Percentiles rank a stretch among this genome's conserved stretches.
These are phyloP conservation scores for Melaleuca quinquenervia DNA, from an alignment of 345 rosid species.

Conservation along the genomic window DNA sequence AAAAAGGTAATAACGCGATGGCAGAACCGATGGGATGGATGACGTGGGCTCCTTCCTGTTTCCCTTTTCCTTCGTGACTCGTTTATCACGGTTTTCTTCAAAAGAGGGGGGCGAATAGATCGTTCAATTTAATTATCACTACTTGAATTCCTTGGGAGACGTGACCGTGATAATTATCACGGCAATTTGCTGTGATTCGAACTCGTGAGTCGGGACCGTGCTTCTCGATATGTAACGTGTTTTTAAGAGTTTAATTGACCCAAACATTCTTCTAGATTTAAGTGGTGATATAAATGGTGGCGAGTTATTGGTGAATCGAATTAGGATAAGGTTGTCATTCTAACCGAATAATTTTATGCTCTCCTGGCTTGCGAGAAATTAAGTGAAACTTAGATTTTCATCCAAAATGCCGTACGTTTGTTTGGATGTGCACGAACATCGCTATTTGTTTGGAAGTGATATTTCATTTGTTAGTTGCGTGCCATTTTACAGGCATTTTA, in stretches of 20 bases:
- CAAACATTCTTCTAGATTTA: fast-evolving
- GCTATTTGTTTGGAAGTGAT: too few relatives aligned
- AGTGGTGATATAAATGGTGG: fast-evolving
- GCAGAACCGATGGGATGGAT: not conserved
- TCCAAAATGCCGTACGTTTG: not conserved
- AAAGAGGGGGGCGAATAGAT: too few relatives aligned
- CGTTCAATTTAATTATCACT: not conserved
- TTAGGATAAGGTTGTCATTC: not conserved
- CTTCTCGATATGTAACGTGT: not conserved
- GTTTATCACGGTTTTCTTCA: too few relatives aligned
- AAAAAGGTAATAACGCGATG: not conserved
- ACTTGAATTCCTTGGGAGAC: not conserved
- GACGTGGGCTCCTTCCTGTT: not conserved
- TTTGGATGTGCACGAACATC: too few relatives aligned
- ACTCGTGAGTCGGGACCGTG: fast-evolving
- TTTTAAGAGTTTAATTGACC: fast-evolving
- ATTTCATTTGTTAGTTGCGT: too few relatives aligned
- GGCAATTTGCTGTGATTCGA: fast-evolving
- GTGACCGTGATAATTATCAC: too few relatives aligned
- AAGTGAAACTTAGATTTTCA: too few relatives aligned
- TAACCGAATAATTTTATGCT: not conserved
- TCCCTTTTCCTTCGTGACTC: too few relatives aligned
- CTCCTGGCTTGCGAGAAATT: not conserved
- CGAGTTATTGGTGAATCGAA: not conserved
- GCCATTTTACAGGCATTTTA: too few relatives aligned